Evolutionary conservation across 257 asterid species (phyloP), one percentile per base, ranked within the genome.

Genomic region (Plantago elongata): DNA sequence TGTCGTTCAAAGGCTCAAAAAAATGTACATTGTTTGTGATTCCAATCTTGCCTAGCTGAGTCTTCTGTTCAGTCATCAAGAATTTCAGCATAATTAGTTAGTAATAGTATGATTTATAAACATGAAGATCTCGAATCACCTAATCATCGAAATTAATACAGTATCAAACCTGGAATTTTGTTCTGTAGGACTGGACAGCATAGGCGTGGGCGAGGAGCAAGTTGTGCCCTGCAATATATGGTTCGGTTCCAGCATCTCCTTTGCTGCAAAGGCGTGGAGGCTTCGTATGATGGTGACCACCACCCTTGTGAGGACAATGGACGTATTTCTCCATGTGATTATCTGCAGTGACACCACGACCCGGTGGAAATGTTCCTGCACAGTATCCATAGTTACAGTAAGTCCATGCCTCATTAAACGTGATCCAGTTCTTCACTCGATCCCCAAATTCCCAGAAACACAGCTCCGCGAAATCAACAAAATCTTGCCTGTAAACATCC

Each of bases 391-490:
- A 1, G 5, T 3, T 17, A 0, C 72, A 49, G 18, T 66, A 73
- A 1, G 72, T 66, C 78, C 69, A 65, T 4, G 81, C 68, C 65
- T 81, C 87, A 14, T 81, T 81, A 30, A 61, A 2, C 0, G 87
- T 78, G 48, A 68, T 58, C 83, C 86, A 81, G 7, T 72, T 17
- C 16, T 77, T 81, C 18, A 81, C 81, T 6, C 79, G 71, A 38
- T 80, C 81, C 0, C 81, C 86, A 13, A 80, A 80, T 49, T 80
- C 79, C 51, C 65, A 72, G 50, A 77, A 74, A 45, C 86, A 80
- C 5, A 77, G 54, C 9, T 80, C 75, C 0, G 77, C 81, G 13
- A 40, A 80, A 22, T 80, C 83, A 0, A 51, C 66, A 42, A 72
- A 80, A 60, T 80, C 81, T 7, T 57, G 49, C 58, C 81, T 74